Base-by-base conservation (phyloP, 2,329 filamentous ascomycete species). In the Penicillium sp. region DNA sequence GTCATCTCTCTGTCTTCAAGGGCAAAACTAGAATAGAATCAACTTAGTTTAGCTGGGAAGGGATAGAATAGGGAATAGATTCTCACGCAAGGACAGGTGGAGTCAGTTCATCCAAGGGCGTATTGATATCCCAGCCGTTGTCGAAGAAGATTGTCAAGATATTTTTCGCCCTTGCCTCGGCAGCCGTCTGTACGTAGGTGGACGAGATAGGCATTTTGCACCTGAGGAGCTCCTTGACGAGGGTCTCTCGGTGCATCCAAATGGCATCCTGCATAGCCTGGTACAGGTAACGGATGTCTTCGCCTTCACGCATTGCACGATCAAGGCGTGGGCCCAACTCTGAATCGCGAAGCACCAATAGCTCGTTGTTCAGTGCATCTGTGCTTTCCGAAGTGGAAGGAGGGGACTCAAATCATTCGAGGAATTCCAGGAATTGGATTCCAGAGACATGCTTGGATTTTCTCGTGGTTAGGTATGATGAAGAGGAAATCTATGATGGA, bases 51-150 rank as follows among this genome's bases (percentile, higher is more conserved):
- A 40, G 36, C 34, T 13, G 4, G 13, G 13, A 34, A 14, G 31
- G 13, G 1, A 8, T 29, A 9, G 13, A 34, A 4, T 24, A 36
- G 16, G 11, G 11, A 7, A 42, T 14, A 24, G 38, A 13, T 31
- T 22, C 39, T 34, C 27, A 50, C 40, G 31, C 5, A 45, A 50
- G 48, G 18, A 45, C 13, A 10, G 48, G 31, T 3, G 48, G 31
- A 3, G 10, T 5, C 14, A 16, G n/a, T 14, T n/a, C 31, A 31
- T 13, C 2, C n/a, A 45, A 39, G 44, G 32, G 22, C 11, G 14
- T 22, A 16, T 50, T 50, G 9, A 50, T 50, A 45, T 50, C 48
- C 40, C 41, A 50, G 22, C 40, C 29, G 7, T 24, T 45, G 5
- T 27, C 14, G 14, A 50, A 45, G 41, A 50, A 45, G 1, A 2